phyloP scores from a whole-genome alignment of 768 basidiomycete genomes.

The Psilocybe tampanensis region DNA sequence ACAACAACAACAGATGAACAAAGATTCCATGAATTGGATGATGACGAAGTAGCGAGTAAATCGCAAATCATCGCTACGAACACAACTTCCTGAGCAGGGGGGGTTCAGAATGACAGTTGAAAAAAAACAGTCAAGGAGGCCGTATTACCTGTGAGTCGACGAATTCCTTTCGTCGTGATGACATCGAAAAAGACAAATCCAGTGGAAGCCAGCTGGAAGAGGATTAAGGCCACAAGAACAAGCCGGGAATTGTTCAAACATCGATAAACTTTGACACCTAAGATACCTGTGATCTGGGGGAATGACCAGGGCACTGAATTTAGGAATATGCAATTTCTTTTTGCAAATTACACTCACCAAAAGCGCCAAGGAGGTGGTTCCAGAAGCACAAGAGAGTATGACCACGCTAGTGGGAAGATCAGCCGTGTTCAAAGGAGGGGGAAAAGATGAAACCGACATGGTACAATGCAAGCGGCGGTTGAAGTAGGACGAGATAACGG shows the following conservation, averaged over 20 bases:
- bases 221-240: conserved; percentile 43
- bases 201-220: conserved; percentile 45
- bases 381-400: conserved; percentile 35
- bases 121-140: neutral
- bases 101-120: neutral
- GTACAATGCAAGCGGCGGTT: conserved; percentile 42
- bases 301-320: no score
- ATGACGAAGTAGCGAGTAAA: conserved; percentile 46
- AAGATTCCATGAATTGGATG: conserved; percentile 52
- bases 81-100: conserved; percentile 49
- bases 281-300: conserved; percentile 57
- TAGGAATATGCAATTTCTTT: neutral
- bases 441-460: conserved; percentile 36
- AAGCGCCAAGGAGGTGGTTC: conserved; percentile 40
- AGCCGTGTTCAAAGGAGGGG: conserved; percentile 2
- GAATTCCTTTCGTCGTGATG: conserved; percentile 35
- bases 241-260: conserved; percentile 63
- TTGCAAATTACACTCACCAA: conserved; percentile 30
- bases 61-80: conserved; percentile 32
- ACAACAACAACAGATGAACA: conserved; percentile 68
- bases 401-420: conserved; percentile 34
- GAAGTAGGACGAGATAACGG: conserved; percentile 51
- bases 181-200: conserved; percentile 46
- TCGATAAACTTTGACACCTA: conserved; percentile 68
- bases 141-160: conserved; percentile 49